Percentiles rank a stretch among this genome's conserved stretches.
These are phyloP conservation scores for Fomitopsis serialis DNA, from an alignment of 768 basidiomycete species.

Conservation along the genomic window DNA sequence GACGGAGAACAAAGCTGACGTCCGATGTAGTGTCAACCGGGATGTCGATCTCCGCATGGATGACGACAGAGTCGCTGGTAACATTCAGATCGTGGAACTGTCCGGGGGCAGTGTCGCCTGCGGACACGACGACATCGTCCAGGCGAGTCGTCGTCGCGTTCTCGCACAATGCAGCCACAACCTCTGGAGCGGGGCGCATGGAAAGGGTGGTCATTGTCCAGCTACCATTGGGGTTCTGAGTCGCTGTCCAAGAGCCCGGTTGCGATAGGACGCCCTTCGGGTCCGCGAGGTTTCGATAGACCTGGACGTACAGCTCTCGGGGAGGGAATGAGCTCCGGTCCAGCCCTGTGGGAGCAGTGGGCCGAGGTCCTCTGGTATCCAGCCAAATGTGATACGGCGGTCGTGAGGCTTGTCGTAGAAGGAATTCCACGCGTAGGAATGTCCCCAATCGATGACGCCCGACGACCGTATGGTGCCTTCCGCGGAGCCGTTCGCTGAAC, in stretches of 20 bases:
- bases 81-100: not conserved
- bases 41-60: not conserved
- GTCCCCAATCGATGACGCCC: not conserved
- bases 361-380: not conserved
- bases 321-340: not conserved
- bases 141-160: not conserved
- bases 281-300: not conserved
- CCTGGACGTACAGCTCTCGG: not conserved
- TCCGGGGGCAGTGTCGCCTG: not conserved
- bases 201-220: not conserved
- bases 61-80: not conserved
- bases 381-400: not conserved
- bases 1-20: not conserved
- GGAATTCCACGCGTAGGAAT: not conserved
- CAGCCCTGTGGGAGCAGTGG: not conserved
- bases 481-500: not conserved
- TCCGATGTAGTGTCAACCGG: not conserved
- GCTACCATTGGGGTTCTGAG: not conserved
- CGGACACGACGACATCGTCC: not conserved
- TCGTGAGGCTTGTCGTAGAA: not conserved
- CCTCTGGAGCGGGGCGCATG: not conserved
- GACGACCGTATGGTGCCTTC: not conserved
- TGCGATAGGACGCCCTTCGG: not conserved
- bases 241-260: not conserved
- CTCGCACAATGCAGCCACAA: not conserved